These are phyloP conservation scores for Alternaria brassicae DNA, from an alignment of 2,329 filamentous ascomycete genomes.

Conservation along the genomic window DNA sequence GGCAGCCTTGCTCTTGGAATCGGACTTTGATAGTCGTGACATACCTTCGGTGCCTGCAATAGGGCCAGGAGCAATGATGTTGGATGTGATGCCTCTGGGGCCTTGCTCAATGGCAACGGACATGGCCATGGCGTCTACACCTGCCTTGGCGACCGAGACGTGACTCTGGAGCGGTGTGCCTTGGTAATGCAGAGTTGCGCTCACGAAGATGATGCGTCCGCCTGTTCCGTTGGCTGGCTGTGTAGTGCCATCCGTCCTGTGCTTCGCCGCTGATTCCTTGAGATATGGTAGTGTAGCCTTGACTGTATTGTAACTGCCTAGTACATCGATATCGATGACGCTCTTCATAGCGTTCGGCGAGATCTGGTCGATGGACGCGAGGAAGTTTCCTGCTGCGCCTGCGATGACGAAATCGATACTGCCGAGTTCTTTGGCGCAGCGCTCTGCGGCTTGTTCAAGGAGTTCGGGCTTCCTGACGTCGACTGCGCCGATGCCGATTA, in stretches of 20 bases:
- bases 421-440: slow-evolving; percentile 82
- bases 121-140: slow-evolving; percentile 82
- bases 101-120: slow-evolving; percentile 88
- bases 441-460: slow-evolving; percentile 76
- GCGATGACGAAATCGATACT: slow-evolving; percentile 93
- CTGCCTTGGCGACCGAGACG: slow-evolving; percentile 90
- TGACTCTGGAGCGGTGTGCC: slow-evolving; percentile 86
- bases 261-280: slow-evolving; percentile 71
- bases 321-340: slow-evolving; percentile 94
- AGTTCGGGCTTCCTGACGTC: slow-evolving; percentile 73
- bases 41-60: slow-evolving; percentile 80
- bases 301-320: slow-evolving; percentile 93
- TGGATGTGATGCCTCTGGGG: slow-evolving; percentile 83
- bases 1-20: slow-evolving; percentile 37
- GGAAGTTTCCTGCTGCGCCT: slow-evolving; percentile 94
- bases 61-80: slow-evolving; percentile 86
- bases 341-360: slow-evolving; percentile 90
- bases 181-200: slow-evolving; percentile 89
- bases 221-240: slow-evolving; percentile 63
- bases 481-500: slow-evolving; percentile 79
- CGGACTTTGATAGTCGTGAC: slow-evolving; percentile 51
- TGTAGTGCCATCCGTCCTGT: slow-evolving; percentile 66
- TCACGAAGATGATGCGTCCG: slow-evolving; percentile 88
- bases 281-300: slow-evolving; percentile 90
- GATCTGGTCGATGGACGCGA: slow-evolving; percentile 82